These are phyloP conservation scores for Penicillium psychrosexuale DNA, from an alignment of 2,329 filamentous ascomycete species.

Conservation along the genomic window DNA sequence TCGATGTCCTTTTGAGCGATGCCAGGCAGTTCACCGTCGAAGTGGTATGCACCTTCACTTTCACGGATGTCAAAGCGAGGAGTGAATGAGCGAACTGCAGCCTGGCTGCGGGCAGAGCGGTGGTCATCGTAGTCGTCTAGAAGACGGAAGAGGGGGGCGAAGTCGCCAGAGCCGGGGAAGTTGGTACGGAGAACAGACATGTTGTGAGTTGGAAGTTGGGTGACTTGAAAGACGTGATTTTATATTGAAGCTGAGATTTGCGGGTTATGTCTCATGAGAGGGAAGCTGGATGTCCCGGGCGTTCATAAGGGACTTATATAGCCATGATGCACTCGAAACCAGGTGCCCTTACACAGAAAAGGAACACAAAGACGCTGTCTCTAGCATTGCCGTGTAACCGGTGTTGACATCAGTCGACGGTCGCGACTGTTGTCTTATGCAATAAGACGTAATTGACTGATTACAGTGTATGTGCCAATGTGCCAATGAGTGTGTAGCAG, in stretches of 20 bases:
- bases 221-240: neutral
- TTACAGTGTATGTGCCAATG: neutral
- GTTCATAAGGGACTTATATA: neutral
- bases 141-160: constrained; percentile 47
- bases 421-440: neutral
- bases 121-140: constrained; percentile 45
- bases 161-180: constrained; percentile 35
- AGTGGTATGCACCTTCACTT: constrained; percentile 42
- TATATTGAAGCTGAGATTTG: neutral
- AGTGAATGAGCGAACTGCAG: constrained; percentile 33
- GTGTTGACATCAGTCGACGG: neutral
- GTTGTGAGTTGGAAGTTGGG: constrained; percentile 13
- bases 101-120: constrained; percentile 24
- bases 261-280: neutral
- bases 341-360: neutral
- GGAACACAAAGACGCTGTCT: neutral
- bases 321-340: neutral
- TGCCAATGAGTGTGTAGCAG: neutral
- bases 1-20: constrained; percentile 46
- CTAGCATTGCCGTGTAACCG: neutral
- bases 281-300: neutral
- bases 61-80: constrained; percentile 51
- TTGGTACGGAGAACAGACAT: constrained; percentile 37
- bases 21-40: constrained; percentile 51
- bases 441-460: neutral